Conservation (phyloP, 139 green algal species). For the Parachlorella kessleri region DNA sequence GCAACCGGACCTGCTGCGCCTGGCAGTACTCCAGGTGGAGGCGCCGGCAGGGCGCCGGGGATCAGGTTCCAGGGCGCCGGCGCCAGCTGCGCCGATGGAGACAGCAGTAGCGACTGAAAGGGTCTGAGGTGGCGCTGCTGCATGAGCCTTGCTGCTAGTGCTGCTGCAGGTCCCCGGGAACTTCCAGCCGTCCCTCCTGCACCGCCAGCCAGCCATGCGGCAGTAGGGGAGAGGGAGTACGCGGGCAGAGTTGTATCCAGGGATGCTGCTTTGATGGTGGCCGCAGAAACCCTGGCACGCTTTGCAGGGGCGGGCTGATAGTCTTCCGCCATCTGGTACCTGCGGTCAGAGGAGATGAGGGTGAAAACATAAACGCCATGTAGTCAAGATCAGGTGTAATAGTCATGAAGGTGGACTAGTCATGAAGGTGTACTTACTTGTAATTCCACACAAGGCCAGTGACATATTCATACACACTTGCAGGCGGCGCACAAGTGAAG, state of each 20-base stretch:
- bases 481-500: neutral
- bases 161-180: neutral
- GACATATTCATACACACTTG: neutral
- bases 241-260: neutral
- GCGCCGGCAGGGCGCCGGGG: too few relatives aligned
- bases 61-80: too few relatives aligned
- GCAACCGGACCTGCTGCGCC: too few relatives aligned
- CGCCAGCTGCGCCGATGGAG: neutral
- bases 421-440: neutral
- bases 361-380: neutral
- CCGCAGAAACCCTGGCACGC: neutral
- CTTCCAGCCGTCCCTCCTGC: neutral
- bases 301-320: neutral
- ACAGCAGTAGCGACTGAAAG: conserved; percentile 12
- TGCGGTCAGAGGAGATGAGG: neutral
- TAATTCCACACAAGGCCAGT: neutral
- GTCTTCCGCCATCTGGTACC: conserved; percentile 18
- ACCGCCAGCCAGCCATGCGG: neutral
- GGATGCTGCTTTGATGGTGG: neutral
- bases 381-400: neutral
- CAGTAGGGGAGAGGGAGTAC: too few relatives aligned
- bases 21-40: too few relatives aligned
- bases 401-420: too few relatives aligned
- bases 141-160: neutral
- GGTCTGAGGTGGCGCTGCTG: neutral